Evolutionary conservation across 73 alveolate species (phyloP).

Genomic region (Uronychia setigera): DNA sequence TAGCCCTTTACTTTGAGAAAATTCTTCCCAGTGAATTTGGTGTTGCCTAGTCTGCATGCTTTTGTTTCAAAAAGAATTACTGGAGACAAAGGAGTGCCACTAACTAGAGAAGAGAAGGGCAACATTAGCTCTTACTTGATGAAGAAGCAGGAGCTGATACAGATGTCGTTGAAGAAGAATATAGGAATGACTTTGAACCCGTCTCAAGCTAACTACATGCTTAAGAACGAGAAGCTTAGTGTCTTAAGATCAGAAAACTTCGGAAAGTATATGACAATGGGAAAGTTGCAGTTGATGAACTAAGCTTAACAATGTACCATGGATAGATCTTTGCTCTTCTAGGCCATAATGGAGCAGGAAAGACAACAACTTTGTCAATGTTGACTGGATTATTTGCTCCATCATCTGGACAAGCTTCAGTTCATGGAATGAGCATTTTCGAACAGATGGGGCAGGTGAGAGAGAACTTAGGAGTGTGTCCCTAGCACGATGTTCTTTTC

Average conservation of each 20-base stretch:
- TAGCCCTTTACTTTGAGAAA: constrained; percentile 84
- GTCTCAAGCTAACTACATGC: constrained; percentile 29
- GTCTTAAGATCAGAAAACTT: constrained; percentile 60
- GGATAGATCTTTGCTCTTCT: constrained; percentile 97
- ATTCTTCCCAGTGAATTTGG: constrained; percentile 90
- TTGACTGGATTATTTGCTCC: constrained; percentile 80
- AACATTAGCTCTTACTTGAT: constrained; percentile 19
- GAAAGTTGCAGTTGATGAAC: constrained; percentile 89
- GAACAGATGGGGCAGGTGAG: constrained; percentile 75
- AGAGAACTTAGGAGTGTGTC: constrained; percentile 97
- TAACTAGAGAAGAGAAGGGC: constrained; percentile 18
- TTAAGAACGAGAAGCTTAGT: constrained; percentile 59
- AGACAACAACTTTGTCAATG: constrained; percentile 96
- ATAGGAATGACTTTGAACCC: constrained; percentile 35
- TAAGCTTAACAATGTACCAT: constrained; percentile 88
- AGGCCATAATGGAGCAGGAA: constrained; percentile 99
- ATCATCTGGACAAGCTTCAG: constrained; percentile 70
- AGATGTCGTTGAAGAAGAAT: constrained; percentile 14
- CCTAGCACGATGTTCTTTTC: constrained; percentile 97
- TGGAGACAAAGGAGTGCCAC: constrained; percentile 8
- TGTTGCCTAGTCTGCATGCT: constrained; percentile 77
- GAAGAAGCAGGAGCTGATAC: not conserved
- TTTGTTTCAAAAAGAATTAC: constrained; percentile 65
- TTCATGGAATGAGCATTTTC: constrained; percentile 68
- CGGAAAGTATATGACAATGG: constrained; percentile 83